Evolutionary conservation across 257 asterid genomes (phyloP), one percentile per base, ranked within the genome.

Genomic region (Forsythia viridissima): DNA sequence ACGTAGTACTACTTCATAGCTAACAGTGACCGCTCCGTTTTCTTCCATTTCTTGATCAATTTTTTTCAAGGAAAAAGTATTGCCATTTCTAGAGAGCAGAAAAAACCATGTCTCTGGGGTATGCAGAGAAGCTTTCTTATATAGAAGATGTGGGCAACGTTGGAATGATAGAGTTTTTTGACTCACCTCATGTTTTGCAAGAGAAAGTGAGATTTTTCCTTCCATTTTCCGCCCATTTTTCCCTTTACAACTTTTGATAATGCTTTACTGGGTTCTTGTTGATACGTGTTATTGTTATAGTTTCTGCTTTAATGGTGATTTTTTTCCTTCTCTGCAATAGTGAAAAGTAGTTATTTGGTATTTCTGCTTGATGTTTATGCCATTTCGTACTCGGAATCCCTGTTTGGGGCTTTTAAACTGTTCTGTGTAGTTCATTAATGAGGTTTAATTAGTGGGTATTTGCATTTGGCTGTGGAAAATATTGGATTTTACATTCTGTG

Each of bases 141-240:
- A 93, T 89, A 24, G 99, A 94, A 84, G 99, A 94, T 85, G 98
- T 94, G 80, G 99, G 99, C 87, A 92, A 87, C 86, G 98, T 94
- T 71, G 99, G 99, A 82, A 94, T 94, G 99, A 40, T 88, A 20
- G 98, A 94, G 70, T 85, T 85, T 82, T 91, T 90, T 66, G 98
- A 94, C 86, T 85, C 99, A 24, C 85, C 94, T 77, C 89, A 81
- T 70, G 81, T 90, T 80, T 84, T 94, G 86, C 96, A 89, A 77
- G 90, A 91, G 41, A 94, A 93, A 82, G 99, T 93, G 74, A 70
- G 80, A 69, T 39, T 55, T 70, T 70, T 69, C 40, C 3, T 46
- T 15, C 24, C 38, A 42, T 6, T 72, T 75, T 21, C 68, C 70
- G 39, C 68, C 71, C 72, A 68, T 38, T 71, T 70, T 36, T 20